Evolutionary conservation across 768 basidiomycete genomes (phyloP), one percentile per base, ranked within the genome.

Genomic region (Collybia mongolica): DNA sequence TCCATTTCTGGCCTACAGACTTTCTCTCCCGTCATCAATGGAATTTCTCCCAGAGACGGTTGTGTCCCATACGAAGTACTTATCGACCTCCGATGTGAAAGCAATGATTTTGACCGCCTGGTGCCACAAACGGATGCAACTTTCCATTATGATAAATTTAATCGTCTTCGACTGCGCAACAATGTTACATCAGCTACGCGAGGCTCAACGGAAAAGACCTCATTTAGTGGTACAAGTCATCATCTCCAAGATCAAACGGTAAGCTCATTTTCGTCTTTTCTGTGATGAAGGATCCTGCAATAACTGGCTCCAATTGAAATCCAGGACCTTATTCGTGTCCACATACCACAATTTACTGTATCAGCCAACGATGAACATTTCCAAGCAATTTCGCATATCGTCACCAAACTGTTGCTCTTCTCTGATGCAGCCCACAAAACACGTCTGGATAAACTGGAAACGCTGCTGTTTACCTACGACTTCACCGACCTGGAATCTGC

Each of bases 61-160:
- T 77, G 76, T 48, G 83, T 98, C 22, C 95, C 95, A n/a, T 74
- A 94, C 19, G 95, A 98, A 68, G 88, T 94, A 37, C 68, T 95
- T 45, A 82, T 96, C 49, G 93, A 98, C 68, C 77, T 85, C 45
- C 81, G 86, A 39, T 89, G 88, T 61, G 90, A 94, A 68, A 88
- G 83, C 53, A 74, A 75, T 42, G 83, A 83, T 43, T 96, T 96
- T 65, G 92, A 96, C 60, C 87, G 93, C 2, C 77, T 98, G 35
- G 89, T 98, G 5, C 89, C 92, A 2, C 90, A 92, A 65, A 92
- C 94, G 0, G 83, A 90, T 50, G 90, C 89, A 0, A 83, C 79
- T 3, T 82, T 96, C 53, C 88, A 85, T 41, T 93, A 94, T 63
- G 95, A 98, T 75, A 93, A 91, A 64, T 96, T 96, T 73, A 98